Base-by-base conservation (phyloP, 805 yeast species). In the Aciculoconidium aculeatum region DNA sequence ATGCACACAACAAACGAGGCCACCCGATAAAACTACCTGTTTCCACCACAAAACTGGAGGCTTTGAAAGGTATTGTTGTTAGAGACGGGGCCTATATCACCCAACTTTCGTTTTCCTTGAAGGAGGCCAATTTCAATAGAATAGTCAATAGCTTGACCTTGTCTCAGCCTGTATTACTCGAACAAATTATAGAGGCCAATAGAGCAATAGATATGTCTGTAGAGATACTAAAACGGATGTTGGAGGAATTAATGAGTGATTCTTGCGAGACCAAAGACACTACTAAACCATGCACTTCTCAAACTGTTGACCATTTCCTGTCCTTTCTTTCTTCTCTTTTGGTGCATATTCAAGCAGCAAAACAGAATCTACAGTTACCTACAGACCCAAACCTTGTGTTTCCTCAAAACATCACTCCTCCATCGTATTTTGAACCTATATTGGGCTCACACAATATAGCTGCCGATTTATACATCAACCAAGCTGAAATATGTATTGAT, bases 11-110 rank as follows among this genome's bases (percentile, higher is more conserved):
- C 16, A 40, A 37, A 22, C 32, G 59, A 9, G 67, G 66, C 1
- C 64, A 65, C 4, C 29, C 67, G 9, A 65, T 75, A 30, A 77
- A 70, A 33, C 57, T 80, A 28, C 82, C 87, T 0, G 53, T 80
- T 5, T 60, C 77, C 0, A 64, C 77, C 0, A 57, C 65, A 10
- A 70, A 76, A 31, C 67, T 70, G 32, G 80, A 76, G 34, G 53
- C 63, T 3, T 51, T 79, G 10, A 77, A 77, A 36, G 90, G 90
- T 0, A 62, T 75, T 1, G 49, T 80, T 0, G 70, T 73, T 0
- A 51, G 88, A 28, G 67, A 63, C 30, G 77, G 79, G 5, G 64
- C 69, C 8, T 66, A 67, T 36, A 58, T 80, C 4, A 59, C 69
- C 1, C 70, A 70, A 17, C 48, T 79, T 36, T 65, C 64, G 30